Evolutionary conservation across 2,329 filamentous ascomycete species (phyloP), one percentile per base, ranked within the genome.

Genomic region (Ophiostoma quercus): DNA sequence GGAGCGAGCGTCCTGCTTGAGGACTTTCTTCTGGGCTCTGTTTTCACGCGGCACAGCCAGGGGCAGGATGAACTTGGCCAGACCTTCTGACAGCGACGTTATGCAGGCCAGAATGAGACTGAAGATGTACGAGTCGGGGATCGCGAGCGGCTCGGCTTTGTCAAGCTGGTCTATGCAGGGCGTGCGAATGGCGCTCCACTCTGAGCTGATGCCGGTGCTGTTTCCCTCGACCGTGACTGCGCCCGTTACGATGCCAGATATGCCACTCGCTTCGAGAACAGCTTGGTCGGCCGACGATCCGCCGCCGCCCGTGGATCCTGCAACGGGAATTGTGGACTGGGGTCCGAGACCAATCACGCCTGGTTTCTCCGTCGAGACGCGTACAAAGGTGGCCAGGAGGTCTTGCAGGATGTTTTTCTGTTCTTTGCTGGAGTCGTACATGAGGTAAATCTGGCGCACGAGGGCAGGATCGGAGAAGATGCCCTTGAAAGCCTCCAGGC

Each of bases 121-220:
- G 79, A 97, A 98, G 8, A 97, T 85, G 76, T 99, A 99, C 0
- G 95, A 97, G 72, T 97, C 94, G 0, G 95, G 95, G 29, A 96
- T 86, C 0, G 82, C 75, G 3, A 94, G 93, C 0, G 94, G 86
- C 66, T 97, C 94, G 0, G 88, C 87, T 78, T 98, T 99, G 80
- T 99, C 95, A 25, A 98, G 86, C 73, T 97, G 92, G 75, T 99
- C 95, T 72, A 98, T 92, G 76, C 92, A 97, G 5, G 93, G 90
- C 12, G 93, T 90, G 67, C 92, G 87, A 72, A 97, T 86, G 14
- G 90, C 86, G 78, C 95, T 99, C 93, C 93, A 98, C 76, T 96
- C 91, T 3, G 86, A 88, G 79, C 93, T 97, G 76, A 99, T 94
- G 9, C 92, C 93, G 0, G 87, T 88, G 73, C 85, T 90, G 34